These are phyloP conservation scores for Raddia distichophylla DNA, from an alignment of 176 grass and related monocot species.

Conservation along the genomic window DNA sequence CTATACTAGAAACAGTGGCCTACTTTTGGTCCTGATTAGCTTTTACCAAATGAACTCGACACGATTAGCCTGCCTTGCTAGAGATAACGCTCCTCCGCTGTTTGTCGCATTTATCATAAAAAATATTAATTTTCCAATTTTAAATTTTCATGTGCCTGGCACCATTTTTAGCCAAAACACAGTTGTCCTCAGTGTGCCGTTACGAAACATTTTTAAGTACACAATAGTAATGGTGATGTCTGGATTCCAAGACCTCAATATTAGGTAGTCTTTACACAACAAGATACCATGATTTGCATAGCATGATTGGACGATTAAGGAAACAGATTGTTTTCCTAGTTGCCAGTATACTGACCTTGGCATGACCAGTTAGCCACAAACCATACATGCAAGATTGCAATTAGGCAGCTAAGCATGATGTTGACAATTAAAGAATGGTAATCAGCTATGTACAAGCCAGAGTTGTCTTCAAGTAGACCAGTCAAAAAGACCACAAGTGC, in stretches of 20 bases:
- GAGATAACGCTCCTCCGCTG: not conserved
- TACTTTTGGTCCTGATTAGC: constrained; percentile 20
- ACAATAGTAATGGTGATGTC: not conserved
- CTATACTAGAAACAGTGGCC: not conserved
- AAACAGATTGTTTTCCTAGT: constrained; percentile 26
- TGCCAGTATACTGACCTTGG: constrained; percentile 27
- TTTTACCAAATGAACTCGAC: constrained; percentile 21
- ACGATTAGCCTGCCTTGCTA: constrained; percentile 10
- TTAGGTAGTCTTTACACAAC: not conserved
- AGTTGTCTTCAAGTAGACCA: not conserved
- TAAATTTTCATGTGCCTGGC: not conserved
- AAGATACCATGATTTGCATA: not conserved
- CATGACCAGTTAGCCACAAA: constrained; percentile 20
- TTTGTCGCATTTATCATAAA: not conserved
- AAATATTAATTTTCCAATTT: not conserved
- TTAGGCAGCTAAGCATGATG: constrained; percentile 39
- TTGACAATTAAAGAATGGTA: not conserved
- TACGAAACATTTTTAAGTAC: not conserved
- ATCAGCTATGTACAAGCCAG: not conserved
- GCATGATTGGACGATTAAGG: not conserved
- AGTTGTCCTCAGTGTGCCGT: not conserved
- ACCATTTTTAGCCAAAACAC: not conserved
- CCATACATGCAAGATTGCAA: constrained; percentile 27
- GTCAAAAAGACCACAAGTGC: constrained; percentile 31
- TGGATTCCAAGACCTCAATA: constrained; percentile 12